These are phyloP conservation scores for Tetrastigma voinierianum DNA, from an alignment of 164 flowering plant genomes.

Conservation along the genomic window DNA sequence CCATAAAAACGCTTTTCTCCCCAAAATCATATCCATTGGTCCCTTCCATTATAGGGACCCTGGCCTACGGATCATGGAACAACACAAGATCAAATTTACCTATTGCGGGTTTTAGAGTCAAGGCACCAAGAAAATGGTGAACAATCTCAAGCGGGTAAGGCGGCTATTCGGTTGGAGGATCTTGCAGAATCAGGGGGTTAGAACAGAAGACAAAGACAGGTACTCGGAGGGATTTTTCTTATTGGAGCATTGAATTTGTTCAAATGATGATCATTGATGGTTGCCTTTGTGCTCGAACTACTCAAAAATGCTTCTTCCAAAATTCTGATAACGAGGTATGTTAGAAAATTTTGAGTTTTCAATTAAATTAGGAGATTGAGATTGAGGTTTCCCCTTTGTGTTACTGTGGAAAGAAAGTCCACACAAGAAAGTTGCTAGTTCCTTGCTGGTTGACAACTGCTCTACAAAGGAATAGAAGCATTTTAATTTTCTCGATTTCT, in stretches of 20 bases:
- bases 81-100: slow-evolving; percentile 22
- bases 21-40: slow-evolving; percentile 24
- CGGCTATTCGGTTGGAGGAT: slow-evolving; percentile 4
- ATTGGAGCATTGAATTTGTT: slow-evolving; percentile 14
- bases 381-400: too few species aligned
- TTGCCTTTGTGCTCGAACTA: slow-evolving; percentile 28
- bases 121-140: not conserved
- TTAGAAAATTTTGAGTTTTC: not conserved
- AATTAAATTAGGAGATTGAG: not conserved
- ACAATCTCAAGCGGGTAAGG: not conserved
- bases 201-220: slow-evolving; percentile 11
- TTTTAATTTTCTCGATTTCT: too few species aligned
- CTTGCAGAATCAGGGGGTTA: slow-evolving; percentile 9
- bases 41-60: slow-evolving; percentile 18
- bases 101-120: slow-evolving; percentile 17
- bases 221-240: slow-evolving; percentile 11
- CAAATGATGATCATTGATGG: slow-evolving; percentile 32
- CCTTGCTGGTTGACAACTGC: too few species aligned
- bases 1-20: slow-evolving; percentile 11
- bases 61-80: slow-evolving; percentile 17
- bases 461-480: too few species aligned
- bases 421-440: too few species aligned
- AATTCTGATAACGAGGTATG: not conserved
- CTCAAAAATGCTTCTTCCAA: not conserved
- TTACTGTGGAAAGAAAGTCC: too few species aligned